Base-by-base conservation (phyloP, 441 rosid species). In the Arabidopsis hybrid region DNA sequence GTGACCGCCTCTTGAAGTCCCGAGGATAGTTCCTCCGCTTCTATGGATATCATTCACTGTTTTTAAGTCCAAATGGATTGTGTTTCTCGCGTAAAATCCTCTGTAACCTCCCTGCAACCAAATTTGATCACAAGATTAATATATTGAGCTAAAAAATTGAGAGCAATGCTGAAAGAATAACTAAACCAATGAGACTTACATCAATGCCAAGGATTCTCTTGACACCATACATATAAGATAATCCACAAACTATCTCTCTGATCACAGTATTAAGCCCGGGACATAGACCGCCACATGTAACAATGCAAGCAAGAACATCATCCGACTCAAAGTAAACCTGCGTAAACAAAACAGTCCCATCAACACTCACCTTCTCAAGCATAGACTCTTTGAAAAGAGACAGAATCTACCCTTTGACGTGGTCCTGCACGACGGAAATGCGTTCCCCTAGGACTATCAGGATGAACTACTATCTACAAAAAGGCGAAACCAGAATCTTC, bases 391-490 rank as follows among this genome's bases (percentile, higher is more conserved):
- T 1, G 10, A 29, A 10, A 12, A 32, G 29, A 36, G 52, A 73
- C 18, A 47, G 60, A 17, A 60, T 64, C 52, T 70, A 92, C 99
- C 91, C 61, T 92, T 75, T 96, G 97, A 34, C 98, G 97, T 31
- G 99, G 97, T 74, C 99, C 97, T 61, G 98, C 99, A 18, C 97
- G 91, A 12, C 96, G 83, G 73, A 96, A 96, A 84, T 96, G 98
- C 63, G 70, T 74, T 29, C 99, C 99, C 65, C 97, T 89, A 4
- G 93, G 92, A 78, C 86, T 55, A 49, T 83, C 79, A 83, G 91
- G 93, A 78, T 90, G 98, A 64, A 90, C 98, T 49, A 93, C 95
- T 72, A 96, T 61, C 99, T 95, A 60, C 38, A 74, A 53, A 31
- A 59, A 4, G 60, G 35, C 16, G 14, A 65, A 71, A 3, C 10